Evolutionary conservation across 176 grass and related monocot species (phyloP), one percentile per base, ranked within the genome.

Genomic region (Paspalum vaginatum): DNA sequence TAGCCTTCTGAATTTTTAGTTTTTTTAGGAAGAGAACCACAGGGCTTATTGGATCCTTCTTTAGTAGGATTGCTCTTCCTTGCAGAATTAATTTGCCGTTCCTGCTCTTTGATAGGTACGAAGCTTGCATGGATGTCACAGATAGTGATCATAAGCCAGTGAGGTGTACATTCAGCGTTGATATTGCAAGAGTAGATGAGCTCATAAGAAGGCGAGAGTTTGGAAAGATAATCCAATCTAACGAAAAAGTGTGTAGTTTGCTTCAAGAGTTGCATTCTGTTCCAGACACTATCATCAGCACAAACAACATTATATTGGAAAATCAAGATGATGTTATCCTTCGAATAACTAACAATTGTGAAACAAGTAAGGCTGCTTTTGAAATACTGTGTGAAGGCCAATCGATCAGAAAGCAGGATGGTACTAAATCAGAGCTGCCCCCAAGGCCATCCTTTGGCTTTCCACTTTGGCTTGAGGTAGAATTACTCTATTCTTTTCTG

Each of bases 61-160:
- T 66, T 79, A 61, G 17, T 68, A 61, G 17, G 62, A 74, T 85
- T 39, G 20, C 59, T 11, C 74, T 26, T 81, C 55, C 12, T 78
- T 27, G 24, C 42, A 54, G 73, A 65, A 13, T 79, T 79, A 62
- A 70, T 52, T 15, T 77, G 49, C 6, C 11, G 15, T 44, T 52
- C 52, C 75, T 24, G 54, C 75, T 80, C n/a, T 72, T 82, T 84
- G 49, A 2, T 73, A 98, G 95, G 72, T 98, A 98, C 9, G 92
- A 94, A 77, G 90, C 95, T 77, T 98, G 95, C 81, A 93, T 98
- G 95, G 86, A 94, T 83, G 90, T 91, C 71, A 93, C 65, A 47
- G 92, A 98, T 54, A 98, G 95, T 83, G 95, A 98, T 79, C 95
- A 98, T 91, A 98, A 98, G 82, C 95, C 95, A 43, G 95, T 98